Base-by-base conservation (phyloP, 1,284 basidiomycete species). In the Anthracocystis panici-leucophaei region DNA sequence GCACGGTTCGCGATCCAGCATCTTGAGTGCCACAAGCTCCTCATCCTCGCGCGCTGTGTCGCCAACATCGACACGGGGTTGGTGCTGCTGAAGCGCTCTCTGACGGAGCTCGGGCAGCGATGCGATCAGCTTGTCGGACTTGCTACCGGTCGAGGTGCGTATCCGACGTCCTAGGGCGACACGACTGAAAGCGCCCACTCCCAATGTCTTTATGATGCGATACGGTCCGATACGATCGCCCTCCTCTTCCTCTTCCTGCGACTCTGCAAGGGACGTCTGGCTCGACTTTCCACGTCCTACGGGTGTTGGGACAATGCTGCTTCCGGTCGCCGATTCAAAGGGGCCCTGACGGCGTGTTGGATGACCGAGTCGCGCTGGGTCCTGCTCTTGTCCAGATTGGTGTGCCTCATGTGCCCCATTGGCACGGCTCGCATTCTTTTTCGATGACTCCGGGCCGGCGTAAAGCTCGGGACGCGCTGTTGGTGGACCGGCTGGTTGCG, bases 21-120 rank as follows among this genome's bases (percentile, higher is more conserved):
- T 89, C 88, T 95, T 95, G 80, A 95, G 90, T 8, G 94, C 93
- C 8, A 94, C 93, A 1, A 92, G 81, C 50, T 88, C 84, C 35
- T 87, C 85, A 12, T 45, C 31, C 44, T 46, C 11, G 20, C 45
- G 42, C 18, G 41, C 21, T 5, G 49, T 31, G 16, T 49, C 49
- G 23, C 46, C 21, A 5, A 50, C 35, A 8, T 46, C 60, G 44
- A 25, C 25, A 16, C 44, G 25, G 10, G 29, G 45, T 11, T 40
- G 41, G 18, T 44, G 59, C 35, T 51, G 50, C 27, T 44, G 56
- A 20, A 67, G 42, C 3, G 68, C 69, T 31, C 68, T 44, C 54
- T 77, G 65, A 11, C 69, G 58, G 11, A 77, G 62, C 41, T 46
- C 63, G 3, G 59, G 48, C 5, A 73, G 57, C 42, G 70, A 65